A percentile compares a stretch with the other conserved stretches of the same genome.
Conservation (phyloP, 1,284 basidiomycete species). For the Omphalotus olearius region DNA sequence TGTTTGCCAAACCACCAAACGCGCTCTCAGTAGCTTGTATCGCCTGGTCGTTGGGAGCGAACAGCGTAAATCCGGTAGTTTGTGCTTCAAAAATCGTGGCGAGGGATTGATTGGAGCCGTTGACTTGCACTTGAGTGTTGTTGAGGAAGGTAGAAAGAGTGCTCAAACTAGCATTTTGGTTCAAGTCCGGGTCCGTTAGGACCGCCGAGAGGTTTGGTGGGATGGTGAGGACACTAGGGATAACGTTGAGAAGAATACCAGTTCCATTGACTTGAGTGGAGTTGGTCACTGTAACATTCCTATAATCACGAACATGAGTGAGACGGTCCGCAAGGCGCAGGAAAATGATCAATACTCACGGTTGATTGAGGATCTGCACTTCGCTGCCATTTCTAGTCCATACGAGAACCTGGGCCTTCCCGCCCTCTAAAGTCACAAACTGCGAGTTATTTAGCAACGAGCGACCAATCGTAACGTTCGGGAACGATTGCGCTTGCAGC, state of each 20-base stretch:
- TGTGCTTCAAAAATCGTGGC: conserved; percentile 34
- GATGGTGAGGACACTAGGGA: conserved; percentile 7
- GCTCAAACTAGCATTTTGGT: conserved; percentile 1
- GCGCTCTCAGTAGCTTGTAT: conserved; percentile 32
- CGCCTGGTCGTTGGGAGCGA: conserved; percentile 59
- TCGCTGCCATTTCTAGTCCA: conserved; percentile 49
- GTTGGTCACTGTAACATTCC: conserved; percentile 32
- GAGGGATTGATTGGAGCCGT: conserved; percentile 22
- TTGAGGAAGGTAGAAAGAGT: conserved; percentile 5
- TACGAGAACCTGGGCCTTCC: conserved; percentile 58
- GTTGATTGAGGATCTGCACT: conserved; percentile 51
- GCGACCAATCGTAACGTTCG: conserved; percentile 59
- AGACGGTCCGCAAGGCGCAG: neutral
- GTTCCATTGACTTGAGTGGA: conserved; percentile 31
- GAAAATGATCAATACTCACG: conserved; percentile 35
- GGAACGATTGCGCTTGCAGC: conserved; percentile 23
- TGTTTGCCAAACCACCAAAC: conserved; percentile 38
- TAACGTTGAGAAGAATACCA: conserved; percentile 15
- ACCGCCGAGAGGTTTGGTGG: conserved; percentile 3
- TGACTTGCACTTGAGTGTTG: conserved; percentile 9
- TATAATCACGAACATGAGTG: conserved; percentile 15
- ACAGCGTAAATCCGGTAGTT: conserved; percentile 61
- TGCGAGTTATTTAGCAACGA: conserved; percentile 51
- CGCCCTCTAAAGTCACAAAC: conserved; percentile 50
- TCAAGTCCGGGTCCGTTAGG: neutral